Evolutionary conservation across 352 stramenopile species (phyloP).

Genomic region (Phytophthora pisi): DNA sequence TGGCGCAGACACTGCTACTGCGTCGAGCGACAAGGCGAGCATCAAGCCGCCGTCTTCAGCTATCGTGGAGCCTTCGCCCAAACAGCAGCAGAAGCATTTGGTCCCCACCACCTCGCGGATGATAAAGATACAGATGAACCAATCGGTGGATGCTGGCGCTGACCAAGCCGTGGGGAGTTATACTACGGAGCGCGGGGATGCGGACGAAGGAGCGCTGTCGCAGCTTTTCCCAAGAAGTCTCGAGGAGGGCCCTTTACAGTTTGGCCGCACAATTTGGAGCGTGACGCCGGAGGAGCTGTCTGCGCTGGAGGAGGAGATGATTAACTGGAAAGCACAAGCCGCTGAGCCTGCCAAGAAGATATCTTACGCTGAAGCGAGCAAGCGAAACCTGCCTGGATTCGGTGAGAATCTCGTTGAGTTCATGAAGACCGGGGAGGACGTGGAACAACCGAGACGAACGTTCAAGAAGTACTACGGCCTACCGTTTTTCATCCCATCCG

Average conservation of each 20-base stretch:
- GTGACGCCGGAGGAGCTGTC: conserved; percentile 38
- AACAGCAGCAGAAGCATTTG: conserved; percentile 4
- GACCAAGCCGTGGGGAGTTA: neutral
- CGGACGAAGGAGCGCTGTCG: neutral
- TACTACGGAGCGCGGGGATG: neutral
- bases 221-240: neutral
- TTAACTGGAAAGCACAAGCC: conserved; percentile 6
- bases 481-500: conserved; percentile 21
- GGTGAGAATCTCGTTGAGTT: neutral
- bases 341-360: conserved; percentile 8
- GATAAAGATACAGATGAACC: neutral
- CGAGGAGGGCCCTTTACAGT: neutral
- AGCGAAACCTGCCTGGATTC: conserved; percentile 13
- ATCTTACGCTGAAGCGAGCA: conserved; percentile 36
- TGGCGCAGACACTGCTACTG: neutral
- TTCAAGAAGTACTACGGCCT: conserved; percentile 47
- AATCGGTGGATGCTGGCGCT: neutral
- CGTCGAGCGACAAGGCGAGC: conserved; percentile 2
- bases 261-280: conserved; percentile 42
- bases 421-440: neutral
- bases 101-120: neutral
- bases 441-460: neutral
- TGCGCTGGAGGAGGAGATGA: conserved; percentile 25
- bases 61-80: conserved; percentile 12
- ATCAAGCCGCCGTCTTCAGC: conserved; percentile 4